A percentile compares a stretch with the other conserved stretches of the same genome.
These are phyloP conservation scores for Acacia pycnantha DNA, from an alignment of 331 rosid species.

Conservation along the genomic window DNA sequence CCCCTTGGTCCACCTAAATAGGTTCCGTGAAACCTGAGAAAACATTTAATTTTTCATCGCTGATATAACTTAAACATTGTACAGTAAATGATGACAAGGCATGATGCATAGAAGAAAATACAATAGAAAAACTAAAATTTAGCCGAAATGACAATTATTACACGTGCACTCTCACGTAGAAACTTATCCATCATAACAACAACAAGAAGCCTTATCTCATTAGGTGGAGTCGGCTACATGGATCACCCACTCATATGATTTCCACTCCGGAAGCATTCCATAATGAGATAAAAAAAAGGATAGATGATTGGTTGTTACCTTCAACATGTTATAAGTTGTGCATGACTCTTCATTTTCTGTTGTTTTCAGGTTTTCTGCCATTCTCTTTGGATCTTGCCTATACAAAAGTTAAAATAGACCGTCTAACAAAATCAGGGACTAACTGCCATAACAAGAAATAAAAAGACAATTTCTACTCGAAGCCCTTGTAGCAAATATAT, in stretches of 20 bases:
- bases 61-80: not conserved
- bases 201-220: no score
- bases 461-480: not conserved
- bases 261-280: not conserved
- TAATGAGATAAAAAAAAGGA: not conserved
- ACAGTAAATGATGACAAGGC: not conserved
- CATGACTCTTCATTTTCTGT: slow-evolving; percentile 75
- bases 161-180: not conserved
- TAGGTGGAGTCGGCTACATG: no score
- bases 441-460: not conserved
- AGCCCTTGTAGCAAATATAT: slow-evolving; percentile 4
- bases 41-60: slow-evolving; percentile 12
- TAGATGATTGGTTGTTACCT: slow-evolving; percentile 34
- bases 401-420: slow-evolving; percentile 9
- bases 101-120: not conserved
- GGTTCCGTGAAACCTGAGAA: slow-evolving; percentile 63
- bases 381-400: slow-evolving; percentile 63
- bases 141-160: not conserved
- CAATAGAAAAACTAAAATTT: not conserved
- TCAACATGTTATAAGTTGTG: slow-evolving; percentile 74
- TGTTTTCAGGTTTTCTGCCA: slow-evolving; percentile 42
- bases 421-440: not conserved
- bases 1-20: slow-evolving; percentile 74
- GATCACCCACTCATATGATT: no score
- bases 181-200: not conserved